These are phyloP conservation scores for Hyphodiscus sp. DNA, from an alignment of 2,329 filamentous ascomycete species.

Conservation along the genomic window DNA sequence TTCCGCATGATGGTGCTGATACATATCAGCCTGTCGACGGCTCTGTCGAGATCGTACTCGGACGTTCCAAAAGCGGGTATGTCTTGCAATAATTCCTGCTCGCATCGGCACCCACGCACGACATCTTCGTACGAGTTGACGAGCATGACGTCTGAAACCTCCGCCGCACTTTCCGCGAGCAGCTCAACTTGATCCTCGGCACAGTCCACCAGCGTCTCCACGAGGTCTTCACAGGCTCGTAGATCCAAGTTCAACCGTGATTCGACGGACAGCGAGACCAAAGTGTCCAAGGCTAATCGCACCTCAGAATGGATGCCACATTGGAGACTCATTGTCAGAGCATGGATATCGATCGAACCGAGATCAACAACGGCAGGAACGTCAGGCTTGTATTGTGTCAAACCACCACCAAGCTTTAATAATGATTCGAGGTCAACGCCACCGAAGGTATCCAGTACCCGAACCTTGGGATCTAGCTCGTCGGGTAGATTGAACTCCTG, in stretches of 20 bases:
- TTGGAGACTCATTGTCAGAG: conserved; percentile 81
- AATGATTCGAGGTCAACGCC: conserved; percentile 65
- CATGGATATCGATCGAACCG: conserved; percentile 83
- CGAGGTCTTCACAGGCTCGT: conserved; percentile 74
- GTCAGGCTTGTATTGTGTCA: conserved; percentile 65
- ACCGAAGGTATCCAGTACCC: conserved; percentile 56
- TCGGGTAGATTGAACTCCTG: conserved; percentile 20
- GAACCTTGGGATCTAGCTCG: conserved; percentile 49
- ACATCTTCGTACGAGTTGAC: conserved; percentile 85
- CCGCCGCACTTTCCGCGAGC: conserved; percentile 75
- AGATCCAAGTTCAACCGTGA: conserved; percentile 57
- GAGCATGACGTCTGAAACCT: conserved; percentile 81
- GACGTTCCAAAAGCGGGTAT: conserved; percentile 66
- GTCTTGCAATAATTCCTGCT: conserved; percentile 66
- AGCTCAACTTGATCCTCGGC: conserved; percentile 82
- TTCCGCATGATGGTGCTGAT: conserved; percentile 91
- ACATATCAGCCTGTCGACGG: conserved; percentile 81
- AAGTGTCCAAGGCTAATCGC: conserved; percentile 79
- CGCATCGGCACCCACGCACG: conserved; percentile 67
- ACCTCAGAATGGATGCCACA: conserved; percentile 86
- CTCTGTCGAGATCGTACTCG: conserved; percentile 77
- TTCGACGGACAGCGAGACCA: conserved; percentile 61
- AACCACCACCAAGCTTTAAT: conserved; percentile 48
- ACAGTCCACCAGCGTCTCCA: conserved; percentile 84
- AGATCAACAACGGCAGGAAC: conserved; percentile 71